Percentiles rank a stretch among this genome's conserved stretches.
Conservation (phyloP, 139 green algal species). For the Gonium pectorale region DNA sequence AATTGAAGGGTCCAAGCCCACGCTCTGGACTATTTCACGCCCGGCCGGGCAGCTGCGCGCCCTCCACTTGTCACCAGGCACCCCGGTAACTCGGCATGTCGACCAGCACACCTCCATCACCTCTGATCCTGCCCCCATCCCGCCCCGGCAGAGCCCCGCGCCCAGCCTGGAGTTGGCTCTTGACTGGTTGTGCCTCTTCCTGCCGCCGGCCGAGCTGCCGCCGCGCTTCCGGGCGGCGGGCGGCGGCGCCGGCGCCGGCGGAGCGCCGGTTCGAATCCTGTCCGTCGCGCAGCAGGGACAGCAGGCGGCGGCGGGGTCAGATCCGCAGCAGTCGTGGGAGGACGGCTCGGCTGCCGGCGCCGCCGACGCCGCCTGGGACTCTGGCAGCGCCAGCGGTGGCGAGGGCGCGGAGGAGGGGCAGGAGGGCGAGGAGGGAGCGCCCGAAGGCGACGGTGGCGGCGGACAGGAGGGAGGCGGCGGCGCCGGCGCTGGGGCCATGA, state of each 20-base stretch:
- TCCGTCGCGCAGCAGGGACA: constrained; percentile 7
- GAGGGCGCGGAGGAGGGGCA: constrained; percentile 13
- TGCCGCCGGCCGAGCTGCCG: constrained; percentile 75
- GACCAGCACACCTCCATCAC: neutral
- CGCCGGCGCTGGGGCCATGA: constrained; percentile 41
- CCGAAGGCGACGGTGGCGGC: neutral
- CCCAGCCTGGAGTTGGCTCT: constrained; percentile 54
- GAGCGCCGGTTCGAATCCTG: constrained; percentile 41
- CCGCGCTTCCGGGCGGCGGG: constrained; percentile 54
- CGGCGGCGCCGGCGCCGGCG: constrained; percentile 4
- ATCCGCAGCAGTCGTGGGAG: too few species aligned
- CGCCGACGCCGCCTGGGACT: too few species aligned
- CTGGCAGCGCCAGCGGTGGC: too few species aligned
- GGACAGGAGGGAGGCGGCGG: neutral
- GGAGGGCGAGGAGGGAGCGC: constrained; percentile 9
- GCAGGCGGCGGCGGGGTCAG: constrained; percentile 2
- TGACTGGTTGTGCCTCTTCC: constrained; percentile 88
- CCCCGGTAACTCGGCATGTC: too few species aligned
- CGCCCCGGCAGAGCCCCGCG: neutral
- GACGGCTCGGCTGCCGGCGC: too few species aligned
- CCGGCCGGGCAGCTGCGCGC: too few species aligned
- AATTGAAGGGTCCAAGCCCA: too few species aligned
- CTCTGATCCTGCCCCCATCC: neutral
- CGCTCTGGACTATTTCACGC: too few species aligned
- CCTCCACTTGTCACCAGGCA: too few species aligned